These are phyloP conservation scores for Hordeum pubiflorum DNA, from an alignment of 202 grass and related monocot genomes.

Conservation along the genomic window DNA sequence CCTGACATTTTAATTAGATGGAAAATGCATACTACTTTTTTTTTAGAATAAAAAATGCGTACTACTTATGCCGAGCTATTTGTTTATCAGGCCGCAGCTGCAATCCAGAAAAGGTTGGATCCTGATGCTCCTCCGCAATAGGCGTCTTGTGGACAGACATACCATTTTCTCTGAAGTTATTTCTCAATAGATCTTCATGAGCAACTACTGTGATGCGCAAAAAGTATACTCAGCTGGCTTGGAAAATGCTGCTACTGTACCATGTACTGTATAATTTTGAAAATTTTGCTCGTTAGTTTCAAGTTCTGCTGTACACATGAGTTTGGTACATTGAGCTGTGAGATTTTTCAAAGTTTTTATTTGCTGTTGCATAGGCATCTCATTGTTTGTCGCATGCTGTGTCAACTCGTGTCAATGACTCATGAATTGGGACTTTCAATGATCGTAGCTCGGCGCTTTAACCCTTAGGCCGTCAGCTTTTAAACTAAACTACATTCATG, in stretches of 20 bases:
- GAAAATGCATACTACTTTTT: background rate
- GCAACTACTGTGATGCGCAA: background rate
- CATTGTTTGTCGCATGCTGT: background rate
- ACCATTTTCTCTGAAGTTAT: background rate
- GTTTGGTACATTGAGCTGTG: background rate
- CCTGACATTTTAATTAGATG: background rate
- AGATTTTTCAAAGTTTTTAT: background rate
- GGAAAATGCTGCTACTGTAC: background rate
- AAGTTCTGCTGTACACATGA: background rate
- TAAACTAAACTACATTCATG: background rate
- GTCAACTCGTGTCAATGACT: background rate
- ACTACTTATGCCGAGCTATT: background rate
- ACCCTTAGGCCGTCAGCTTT: background rate
- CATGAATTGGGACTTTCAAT: background rate
- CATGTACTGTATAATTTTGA: slow-evolving; percentile 8
- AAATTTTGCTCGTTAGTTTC: background rate
- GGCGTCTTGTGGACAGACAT: background rate
- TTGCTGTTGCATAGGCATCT: background rate
- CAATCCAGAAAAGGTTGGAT: slow-evolving; percentile 95
- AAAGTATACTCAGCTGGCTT: background rate
- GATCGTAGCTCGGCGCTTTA: background rate
- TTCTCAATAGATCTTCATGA: background rate
- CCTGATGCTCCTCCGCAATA: slow-evolving; percentile 79
- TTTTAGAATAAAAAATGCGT: background rate
- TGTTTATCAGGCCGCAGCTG: slow-evolving; percentile 76